Conservation (phyloP, 129 eudicot species). For the Sambucus nigra region DNA sequence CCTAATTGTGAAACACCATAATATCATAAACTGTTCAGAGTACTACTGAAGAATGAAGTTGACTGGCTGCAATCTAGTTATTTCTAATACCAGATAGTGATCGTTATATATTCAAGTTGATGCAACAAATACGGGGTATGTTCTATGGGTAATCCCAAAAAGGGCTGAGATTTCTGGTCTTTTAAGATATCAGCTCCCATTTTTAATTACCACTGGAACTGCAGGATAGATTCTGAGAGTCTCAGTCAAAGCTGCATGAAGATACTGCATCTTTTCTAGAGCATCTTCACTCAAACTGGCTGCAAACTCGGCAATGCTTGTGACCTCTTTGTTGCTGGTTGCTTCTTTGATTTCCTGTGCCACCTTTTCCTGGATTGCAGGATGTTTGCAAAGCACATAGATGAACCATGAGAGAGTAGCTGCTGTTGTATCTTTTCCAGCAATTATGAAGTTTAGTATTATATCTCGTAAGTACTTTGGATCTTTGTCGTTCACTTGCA, state of each 20-base stretch:
- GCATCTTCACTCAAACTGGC: constrained; percentile 37
- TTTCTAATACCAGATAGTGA: no score
- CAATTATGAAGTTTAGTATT: constrained; percentile 51
- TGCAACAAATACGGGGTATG: no score
- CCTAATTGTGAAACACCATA: no score
- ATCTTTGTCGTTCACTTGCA: constrained; percentile 30
- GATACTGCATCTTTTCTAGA: constrained; percentile 63
- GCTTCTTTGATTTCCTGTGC: constrained; percentile 43
- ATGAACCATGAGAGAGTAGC: constrained; percentile 59
- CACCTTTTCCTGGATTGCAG: constrained; percentile 44
- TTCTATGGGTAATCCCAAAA: no score
- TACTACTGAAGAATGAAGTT: no score
- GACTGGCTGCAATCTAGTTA: no score
- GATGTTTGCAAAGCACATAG: constrained; percentile 63
- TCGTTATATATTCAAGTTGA: no score
- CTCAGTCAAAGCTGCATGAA: constrained; percentile 65
- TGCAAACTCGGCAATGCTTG: constrained; percentile 29
- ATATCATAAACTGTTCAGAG: no score
- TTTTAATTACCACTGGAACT: constrained; percentile 58
- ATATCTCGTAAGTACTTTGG: constrained; percentile 58
- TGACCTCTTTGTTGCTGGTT: constrained; percentile 10
- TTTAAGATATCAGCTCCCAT: no score
- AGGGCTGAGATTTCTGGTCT: no score
- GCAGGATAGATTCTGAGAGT: constrained; percentile 75
- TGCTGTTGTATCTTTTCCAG: constrained; percentile 75